Percentiles rank a stretch among this genome's conserved stretches.
phyloP scores from a whole-genome alignment of 345 rosid genomes.

The Lepidium sativum region DNA sequence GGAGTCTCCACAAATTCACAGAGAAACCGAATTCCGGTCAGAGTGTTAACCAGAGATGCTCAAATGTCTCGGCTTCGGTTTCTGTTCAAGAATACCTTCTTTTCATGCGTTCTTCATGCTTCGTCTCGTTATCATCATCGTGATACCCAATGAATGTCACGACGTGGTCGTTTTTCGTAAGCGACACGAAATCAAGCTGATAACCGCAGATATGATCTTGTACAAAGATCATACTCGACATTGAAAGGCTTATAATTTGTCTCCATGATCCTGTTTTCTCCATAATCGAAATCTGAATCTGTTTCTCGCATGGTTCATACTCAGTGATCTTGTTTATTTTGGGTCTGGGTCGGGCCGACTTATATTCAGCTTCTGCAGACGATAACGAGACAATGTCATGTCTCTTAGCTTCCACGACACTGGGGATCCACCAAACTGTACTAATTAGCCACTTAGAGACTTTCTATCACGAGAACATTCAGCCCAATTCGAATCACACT shows the following conservation, averaged over 20 bases:
- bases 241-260: conserved; percentile 9
- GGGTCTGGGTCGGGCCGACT: too few relatives aligned
- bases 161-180: conserved; percentile 16
- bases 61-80: neutral
- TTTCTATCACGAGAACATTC: too few relatives aligned
- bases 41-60: neutral
- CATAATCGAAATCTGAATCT: conserved; percentile 13
- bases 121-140: neutral
- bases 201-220: neutral
- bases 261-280: conserved; percentile 17
- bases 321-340: too few relatives aligned
- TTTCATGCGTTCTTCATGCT: neutral
- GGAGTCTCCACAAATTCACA: too few relatives aligned
- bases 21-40: neutral
- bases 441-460: too few relatives aligned
- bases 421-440: too few relatives aligned
- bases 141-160: neutral
- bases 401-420: too few relatives aligned
- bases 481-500: too few relatives aligned
- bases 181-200: conserved; percentile 1
- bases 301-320: neutral
- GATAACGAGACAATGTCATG: too few relatives aligned
- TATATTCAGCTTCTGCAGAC: too few relatives aligned
- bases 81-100: conserved; percentile 6
- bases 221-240: neutral